A percentile compares a stretch with the other conserved stretches of the same genome.
Conservation (phyloP, 2,329 filamentous ascomycete species). For the Apiospora sp. region DNA sequence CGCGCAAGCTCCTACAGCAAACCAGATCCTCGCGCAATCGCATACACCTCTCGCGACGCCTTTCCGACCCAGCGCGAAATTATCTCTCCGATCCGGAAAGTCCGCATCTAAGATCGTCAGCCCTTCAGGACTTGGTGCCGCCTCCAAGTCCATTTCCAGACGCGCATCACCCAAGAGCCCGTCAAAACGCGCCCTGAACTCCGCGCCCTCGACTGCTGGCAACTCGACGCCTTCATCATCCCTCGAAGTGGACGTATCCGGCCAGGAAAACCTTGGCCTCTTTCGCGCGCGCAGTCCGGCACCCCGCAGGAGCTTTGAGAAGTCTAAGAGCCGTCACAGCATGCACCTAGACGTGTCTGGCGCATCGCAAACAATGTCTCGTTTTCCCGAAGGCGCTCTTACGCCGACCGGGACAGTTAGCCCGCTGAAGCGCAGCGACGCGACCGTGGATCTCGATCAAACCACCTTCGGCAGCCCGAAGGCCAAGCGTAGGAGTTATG, state of each 20-base stretch:
- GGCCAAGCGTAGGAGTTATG: constrained; percentile 90
- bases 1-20: constrained; percentile 37
- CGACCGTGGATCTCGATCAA: constrained; percentile 86
- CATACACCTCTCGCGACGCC: constrained; percentile 67
- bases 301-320: constrained; percentile 56
- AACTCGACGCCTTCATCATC: constrained; percentile 67
- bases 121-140: constrained; percentile 45
- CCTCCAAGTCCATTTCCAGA: constrained; percentile 65
- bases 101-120: constrained; percentile 60
- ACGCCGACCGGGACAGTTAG: constrained; percentile 71
- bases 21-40: constrained; percentile 35
- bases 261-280: constrained; percentile 52
- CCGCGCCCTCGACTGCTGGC: constrained; percentile 70
- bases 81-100: constrained; percentile 70
- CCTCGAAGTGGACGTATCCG: constrained; percentile 50
- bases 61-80: constrained; percentile 71
- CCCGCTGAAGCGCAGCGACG: constrained; percentile 90
- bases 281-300: constrained; percentile 48
- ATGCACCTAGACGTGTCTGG: constrained; percentile 65
- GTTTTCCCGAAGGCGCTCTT: constrained; percentile 57
- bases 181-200: constrained; percentile 76
- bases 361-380: constrained; percentile 58
- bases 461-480: constrained; percentile 82
- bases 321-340: constrained; percentile 58
- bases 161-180: constrained; percentile 83